Base-by-base conservation (phyloP, 1,284 basidiomycete species). In the Microbotryum lychnidis-dioicae region DNA sequence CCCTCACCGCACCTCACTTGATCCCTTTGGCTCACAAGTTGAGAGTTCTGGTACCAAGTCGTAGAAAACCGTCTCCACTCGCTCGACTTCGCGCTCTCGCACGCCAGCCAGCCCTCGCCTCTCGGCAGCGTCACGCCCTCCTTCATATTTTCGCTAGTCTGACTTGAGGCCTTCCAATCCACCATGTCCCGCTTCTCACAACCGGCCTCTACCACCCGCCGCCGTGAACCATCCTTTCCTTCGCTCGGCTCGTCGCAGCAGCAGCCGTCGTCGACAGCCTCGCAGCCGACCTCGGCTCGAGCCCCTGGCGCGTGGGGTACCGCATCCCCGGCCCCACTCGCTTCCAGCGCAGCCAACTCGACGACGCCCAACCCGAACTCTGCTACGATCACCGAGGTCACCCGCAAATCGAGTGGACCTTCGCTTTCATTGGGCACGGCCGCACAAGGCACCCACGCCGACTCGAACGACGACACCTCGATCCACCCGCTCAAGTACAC, bases 401-500 rank as follows among this genome's bases (percentile, higher is more conserved):
- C n/a, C 37, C 44, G 44, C 46, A 68, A 63, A 37, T 57, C 59
- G 47, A 51, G 50, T 33, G 61, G 58, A 1, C 63, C 63, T 16
- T 63, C 64, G 9, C 57, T 68, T 23, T 63, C 64, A 31, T 59
- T 68, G 27, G 42, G 59, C 54, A 6, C 45, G 45, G 33, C 21
- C 37, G 21, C 33, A 31, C 16, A 29, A 54, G 14, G 45, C 46
- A 31, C 53, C 53, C 10, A 48, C 50, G n/a, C 25, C 46, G 25
- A 37, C 53, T 6, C 37, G 14, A 53, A 9, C 25, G 49, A 27
- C 6, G 27, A 8, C 54, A 51, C 31, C 21, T n/a, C 33, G 29
- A 57, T 68, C 20, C 67, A 69, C 53, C 65, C 67, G 47, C 60
- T 69, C 57, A 69, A 67, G 53, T 61, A 65, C 55, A 65, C 57